phyloP scores from a whole-genome alignment of 2,329 filamentous ascomycete species.

The Colletotrichum agaves region DNA sequence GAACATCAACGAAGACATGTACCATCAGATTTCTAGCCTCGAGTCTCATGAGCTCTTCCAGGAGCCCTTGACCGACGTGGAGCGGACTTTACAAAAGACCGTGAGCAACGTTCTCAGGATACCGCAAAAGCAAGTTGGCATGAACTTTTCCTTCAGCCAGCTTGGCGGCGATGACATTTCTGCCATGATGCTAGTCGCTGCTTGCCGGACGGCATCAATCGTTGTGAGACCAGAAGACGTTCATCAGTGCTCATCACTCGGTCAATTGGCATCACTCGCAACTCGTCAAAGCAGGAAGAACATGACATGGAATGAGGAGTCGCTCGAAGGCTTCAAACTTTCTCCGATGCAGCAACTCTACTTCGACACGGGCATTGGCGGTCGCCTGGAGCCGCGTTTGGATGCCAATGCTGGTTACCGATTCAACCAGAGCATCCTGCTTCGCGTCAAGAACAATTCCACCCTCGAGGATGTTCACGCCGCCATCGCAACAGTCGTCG shows the following conservation, averaged over 20 bases:
- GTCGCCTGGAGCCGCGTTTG: constrained; percentile 45
- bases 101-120: constrained; percentile 52
- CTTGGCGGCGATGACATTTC: constrained; percentile 54
- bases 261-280: constrained; percentile 51
- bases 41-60: constrained; percentile 50
- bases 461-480: constrained; percentile 57
- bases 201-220: constrained; percentile 52
- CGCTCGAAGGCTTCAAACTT: constrained; percentile 55
- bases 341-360: constrained; percentile 66
- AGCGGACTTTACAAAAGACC: constrained; percentile 51
- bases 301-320: constrained; percentile 47
- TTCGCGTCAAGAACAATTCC: constrained; percentile 55
- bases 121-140: constrained; percentile 51
- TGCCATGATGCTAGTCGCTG: constrained; percentile 52
- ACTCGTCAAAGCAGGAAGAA: constrained; percentile 45
- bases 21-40: constrained; percentile 58
- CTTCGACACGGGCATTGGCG: constrained; percentile 59
- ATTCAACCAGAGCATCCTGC: constrained; percentile 62
- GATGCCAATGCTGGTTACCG: constrained; percentile 52
- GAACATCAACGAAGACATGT: constrained; percentile 59
- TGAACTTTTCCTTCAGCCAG: constrained; percentile 54
- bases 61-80: constrained; percentile 50
- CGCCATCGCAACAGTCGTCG: constrained; percentile 60
- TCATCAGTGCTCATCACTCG: constrained; percentile 50
- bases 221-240: constrained; percentile 50